A percentile compares a stretch with the other conserved stretches of the same genome.
Evolutionary conservation across 2,329 filamentous ascomycete species (phyloP).

Genomic region (Calonectria multiphialidica): DNA sequence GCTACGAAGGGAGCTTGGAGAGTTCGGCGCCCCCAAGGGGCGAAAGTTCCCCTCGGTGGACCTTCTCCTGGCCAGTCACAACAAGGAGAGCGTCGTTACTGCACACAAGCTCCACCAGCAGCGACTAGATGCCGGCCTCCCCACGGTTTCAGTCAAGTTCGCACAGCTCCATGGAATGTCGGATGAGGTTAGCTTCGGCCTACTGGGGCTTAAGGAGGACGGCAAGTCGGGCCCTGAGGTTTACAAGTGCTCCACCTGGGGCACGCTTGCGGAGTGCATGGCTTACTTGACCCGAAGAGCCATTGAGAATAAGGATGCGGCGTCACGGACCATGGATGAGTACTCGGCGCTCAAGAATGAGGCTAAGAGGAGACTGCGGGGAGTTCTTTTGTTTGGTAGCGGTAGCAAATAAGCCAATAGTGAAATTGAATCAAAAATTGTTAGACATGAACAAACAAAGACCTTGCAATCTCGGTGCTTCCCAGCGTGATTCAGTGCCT

Average conservation of each 20-base stretch:
- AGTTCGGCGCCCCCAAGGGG: constrained; percentile 51
- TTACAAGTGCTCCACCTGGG: constrained; percentile 57
- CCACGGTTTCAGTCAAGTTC: constrained; percentile 56
- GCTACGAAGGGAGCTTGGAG: constrained; percentile 54
- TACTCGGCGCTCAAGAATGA: constrained; percentile 46
- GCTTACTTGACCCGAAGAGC: constrained; percentile 52
- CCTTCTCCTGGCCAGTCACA: constrained; percentile 67
- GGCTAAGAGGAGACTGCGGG: constrained; percentile 46
- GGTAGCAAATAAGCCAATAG: neutral
- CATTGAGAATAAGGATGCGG: constrained; percentile 54
- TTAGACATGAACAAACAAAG: neutral
- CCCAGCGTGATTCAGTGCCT: neutral
- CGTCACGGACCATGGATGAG: constrained; percentile 46
- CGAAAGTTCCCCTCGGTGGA: constrained; percentile 58
- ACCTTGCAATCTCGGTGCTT: neutral
- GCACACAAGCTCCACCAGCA: constrained; percentile 58
- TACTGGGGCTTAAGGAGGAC: constrained; percentile 54
- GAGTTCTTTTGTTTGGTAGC: constrained; percentile 21
- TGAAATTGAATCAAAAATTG: neutral
- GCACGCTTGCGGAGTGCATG: constrained; percentile 52
- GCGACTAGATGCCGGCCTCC: constrained; percentile 50
- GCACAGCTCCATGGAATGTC: constrained; percentile 70
- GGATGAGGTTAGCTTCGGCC: constrained; percentile 64
- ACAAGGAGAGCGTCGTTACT: constrained; percentile 54
- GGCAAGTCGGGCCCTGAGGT: constrained; percentile 44